Evolutionary conservation across 2,329 filamentous ascomycete genomes (phyloP).

Genomic region (Xylaria sp.): DNA sequence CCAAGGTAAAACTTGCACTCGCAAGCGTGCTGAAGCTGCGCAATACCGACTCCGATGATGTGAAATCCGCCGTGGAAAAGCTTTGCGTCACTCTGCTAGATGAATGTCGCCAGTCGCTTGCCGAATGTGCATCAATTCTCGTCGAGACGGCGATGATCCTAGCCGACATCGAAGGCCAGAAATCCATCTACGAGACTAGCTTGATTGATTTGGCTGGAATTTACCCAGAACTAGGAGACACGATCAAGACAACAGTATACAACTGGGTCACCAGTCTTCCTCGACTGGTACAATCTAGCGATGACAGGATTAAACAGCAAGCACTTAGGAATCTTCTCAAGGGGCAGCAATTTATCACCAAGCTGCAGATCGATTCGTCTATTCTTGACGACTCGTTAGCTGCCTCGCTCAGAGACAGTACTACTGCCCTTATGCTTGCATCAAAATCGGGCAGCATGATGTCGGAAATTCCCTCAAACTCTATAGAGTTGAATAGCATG

Average conservation of each 20-base stretch:
- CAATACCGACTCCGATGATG: constrained; percentile 68
- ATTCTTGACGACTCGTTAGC: constrained; percentile 70
- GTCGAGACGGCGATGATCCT: constrained; percentile 82
- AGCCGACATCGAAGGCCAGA: constrained; percentile 52
- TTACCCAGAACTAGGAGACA: constrained; percentile 63
- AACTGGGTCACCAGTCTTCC: constrained; percentile 82
- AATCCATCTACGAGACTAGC: constrained; percentile 47
- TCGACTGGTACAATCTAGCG: constrained; percentile 78
- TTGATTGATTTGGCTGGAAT: constrained; percentile 65
- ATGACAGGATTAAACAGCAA: constrained; percentile 75
- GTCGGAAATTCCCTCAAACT: constrained; percentile 38
- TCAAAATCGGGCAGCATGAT: constrained; percentile 37
- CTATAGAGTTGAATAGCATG: constrained; percentile 35
- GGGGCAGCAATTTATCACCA: constrained; percentile 67
- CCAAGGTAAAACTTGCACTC: constrained; percentile 82
- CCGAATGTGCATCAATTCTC: constrained; percentile 69
- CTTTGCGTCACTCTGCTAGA: constrained; percentile 78
- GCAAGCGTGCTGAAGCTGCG: constrained; percentile 76
- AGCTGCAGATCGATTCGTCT: constrained; percentile 64
- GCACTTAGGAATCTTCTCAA: constrained; percentile 77
- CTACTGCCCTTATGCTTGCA: constrained; percentile 50
- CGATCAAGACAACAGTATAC: constrained; percentile 72
- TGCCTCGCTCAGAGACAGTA: constrained; percentile 73
- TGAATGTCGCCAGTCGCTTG: constrained; percentile 74
- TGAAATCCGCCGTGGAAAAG: constrained; percentile 67